These are phyloP conservation scores for Nothopassalora personata DNA, from an alignment of 2,329 filamentous ascomycete genomes.

Conservation along the genomic window DNA sequence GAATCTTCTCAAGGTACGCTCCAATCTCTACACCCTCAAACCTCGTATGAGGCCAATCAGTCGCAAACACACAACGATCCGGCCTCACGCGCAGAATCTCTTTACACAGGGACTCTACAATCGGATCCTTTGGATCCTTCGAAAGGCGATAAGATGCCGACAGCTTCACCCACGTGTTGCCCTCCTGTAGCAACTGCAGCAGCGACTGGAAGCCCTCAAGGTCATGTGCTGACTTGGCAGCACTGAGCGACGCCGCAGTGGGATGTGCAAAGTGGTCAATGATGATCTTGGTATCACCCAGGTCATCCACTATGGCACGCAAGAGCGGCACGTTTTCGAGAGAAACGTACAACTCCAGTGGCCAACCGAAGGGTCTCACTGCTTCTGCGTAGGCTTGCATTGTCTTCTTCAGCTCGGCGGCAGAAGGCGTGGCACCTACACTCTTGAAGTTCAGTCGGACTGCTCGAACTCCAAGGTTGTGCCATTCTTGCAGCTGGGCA, in stretches of 20 bases:
- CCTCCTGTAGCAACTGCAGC: slow-evolving; percentile 42
- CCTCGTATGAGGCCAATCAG: slow-evolving; percentile 61
- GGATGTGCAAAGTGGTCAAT: slow-evolving; percentile 55
- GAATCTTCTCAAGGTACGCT: slow-evolving; percentile 50
- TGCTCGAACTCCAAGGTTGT: slow-evolving; percentile 53
- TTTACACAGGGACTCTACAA: slow-evolving; percentile 40
- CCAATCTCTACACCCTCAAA: slow-evolving; percentile 54
- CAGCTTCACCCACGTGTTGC: slow-evolving; percentile 53
- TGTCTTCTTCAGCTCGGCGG: slow-evolving; percentile 38
- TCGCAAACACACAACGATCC: slow-evolving; percentile 52
- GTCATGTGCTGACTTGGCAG: slow-evolving; percentile 33
- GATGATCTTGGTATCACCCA: slow-evolving; percentile 47
- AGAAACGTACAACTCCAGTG: slow-evolving; percentile 54
- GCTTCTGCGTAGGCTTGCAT: slow-evolving; percentile 48
- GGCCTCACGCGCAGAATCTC: slow-evolving; percentile 46
- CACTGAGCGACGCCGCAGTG: slow-evolving; percentile 25
- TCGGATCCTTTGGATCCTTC: slow-evolving; percentile 31
- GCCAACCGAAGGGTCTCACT: slow-evolving; percentile 50
- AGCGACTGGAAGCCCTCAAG: slow-evolving; percentile 49
- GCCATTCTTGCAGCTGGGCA: slow-evolving; percentile 48
- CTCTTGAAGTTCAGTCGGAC: slow-evolving; percentile 57
- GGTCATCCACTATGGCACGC: slow-evolving; percentile 44
- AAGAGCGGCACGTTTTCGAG: slow-evolving; percentile 48
- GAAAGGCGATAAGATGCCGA: slow-evolving; percentile 56
- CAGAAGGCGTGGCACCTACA: slow-evolving; percentile 37